These are phyloP conservation scores for Lentinula aciculospora DNA, from an alignment of 768 basidiomycete genomes.

Conservation along the genomic window DNA sequence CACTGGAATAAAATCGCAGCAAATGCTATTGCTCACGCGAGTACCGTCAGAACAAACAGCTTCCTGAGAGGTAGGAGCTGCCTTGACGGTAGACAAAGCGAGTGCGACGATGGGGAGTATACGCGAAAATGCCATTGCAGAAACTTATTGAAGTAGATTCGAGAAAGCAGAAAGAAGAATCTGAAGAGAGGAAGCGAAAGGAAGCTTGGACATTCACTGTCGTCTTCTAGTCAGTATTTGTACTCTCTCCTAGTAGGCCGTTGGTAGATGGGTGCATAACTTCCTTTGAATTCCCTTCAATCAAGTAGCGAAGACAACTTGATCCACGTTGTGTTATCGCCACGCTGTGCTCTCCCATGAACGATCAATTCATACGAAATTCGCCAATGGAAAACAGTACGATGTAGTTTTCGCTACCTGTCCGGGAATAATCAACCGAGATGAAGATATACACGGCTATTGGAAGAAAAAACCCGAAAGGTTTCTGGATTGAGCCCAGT, in stretches of 20 bases:
- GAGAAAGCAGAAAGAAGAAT: not conserved
- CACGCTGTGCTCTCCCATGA: too few species aligned
- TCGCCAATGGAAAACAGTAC: too few species aligned
- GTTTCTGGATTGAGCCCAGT: not conserved
- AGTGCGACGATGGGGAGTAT: not conserved
- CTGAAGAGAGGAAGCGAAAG: not conserved
- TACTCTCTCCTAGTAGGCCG: not conserved
- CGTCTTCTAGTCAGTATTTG: not conserved
- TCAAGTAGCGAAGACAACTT: not conserved
- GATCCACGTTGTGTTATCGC: not conserved
- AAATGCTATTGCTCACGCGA: not conserved
- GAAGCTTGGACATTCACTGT: not conserved
- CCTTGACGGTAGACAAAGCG: not conserved
- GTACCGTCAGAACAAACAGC: constrained; percentile 2
- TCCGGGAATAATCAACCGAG: not conserved
- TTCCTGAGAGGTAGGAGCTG: not conserved
- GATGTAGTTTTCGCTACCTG: too few species aligned
- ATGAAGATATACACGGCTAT: not conserved
- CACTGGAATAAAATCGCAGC: constrained; percentile 5
- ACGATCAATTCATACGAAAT: too few species aligned
- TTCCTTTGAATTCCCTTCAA: not conserved
- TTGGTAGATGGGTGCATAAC: not conserved
- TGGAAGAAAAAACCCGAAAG: not conserved
- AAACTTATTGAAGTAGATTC: constrained; percentile 17
- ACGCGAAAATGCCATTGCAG: not conserved